phyloP scores from a whole-genome alignment of 148 eudicot genomes.

The Arbutus unedo region DNA sequence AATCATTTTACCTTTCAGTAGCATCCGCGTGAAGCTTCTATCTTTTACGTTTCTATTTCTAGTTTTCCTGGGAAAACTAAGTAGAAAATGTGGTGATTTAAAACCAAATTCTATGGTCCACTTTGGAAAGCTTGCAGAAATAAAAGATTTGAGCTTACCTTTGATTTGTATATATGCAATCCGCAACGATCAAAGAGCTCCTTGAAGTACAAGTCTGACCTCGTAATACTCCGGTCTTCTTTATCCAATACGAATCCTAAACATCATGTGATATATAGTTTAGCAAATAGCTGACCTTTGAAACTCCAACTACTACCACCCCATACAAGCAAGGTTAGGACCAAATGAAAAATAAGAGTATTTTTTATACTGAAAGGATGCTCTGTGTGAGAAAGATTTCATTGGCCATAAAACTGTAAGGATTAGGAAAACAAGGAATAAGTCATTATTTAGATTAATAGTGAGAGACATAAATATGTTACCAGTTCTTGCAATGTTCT shows the following conservation, averaged over 20 bases:
- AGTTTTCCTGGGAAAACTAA: not conserved
- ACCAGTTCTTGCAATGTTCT: slow-evolving; percentile 83
- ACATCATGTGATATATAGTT: slow-evolving; percentile 9
- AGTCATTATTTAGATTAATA: not conserved
- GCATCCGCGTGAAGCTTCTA: not conserved
- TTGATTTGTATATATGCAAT: slow-evolving; percentile 62
- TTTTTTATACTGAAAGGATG: not conserved
- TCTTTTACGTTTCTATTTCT: not conserved
- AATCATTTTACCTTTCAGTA: not conserved
- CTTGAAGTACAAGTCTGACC: slow-evolving; percentile 83
- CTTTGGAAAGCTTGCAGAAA: not conserved
- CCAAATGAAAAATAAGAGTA: not conserved
- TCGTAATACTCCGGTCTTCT: slow-evolving; percentile 79
- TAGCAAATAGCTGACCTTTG: slow-evolving; percentile 6
- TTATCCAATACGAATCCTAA: slow-evolving; percentile 91
- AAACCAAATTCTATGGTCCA: not conserved
- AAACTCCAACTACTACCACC: not conserved
- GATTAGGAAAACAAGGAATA: not conserved
- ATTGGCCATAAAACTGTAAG: not conserved
- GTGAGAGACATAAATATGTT: slow-evolving; percentile 8
- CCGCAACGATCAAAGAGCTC: slow-evolving; percentile 79
- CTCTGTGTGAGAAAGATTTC: not conserved
- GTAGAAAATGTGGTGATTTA: not conserved
- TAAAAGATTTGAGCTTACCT: slow-evolving; percentile 43
- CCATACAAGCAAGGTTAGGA: not conserved